A percentile compares a stretch with the other conserved stretches of the same genome.
phyloP scores from a whole-genome alignment of 352 stramenopile species.

The Globisporangium spiculum region DNA sequence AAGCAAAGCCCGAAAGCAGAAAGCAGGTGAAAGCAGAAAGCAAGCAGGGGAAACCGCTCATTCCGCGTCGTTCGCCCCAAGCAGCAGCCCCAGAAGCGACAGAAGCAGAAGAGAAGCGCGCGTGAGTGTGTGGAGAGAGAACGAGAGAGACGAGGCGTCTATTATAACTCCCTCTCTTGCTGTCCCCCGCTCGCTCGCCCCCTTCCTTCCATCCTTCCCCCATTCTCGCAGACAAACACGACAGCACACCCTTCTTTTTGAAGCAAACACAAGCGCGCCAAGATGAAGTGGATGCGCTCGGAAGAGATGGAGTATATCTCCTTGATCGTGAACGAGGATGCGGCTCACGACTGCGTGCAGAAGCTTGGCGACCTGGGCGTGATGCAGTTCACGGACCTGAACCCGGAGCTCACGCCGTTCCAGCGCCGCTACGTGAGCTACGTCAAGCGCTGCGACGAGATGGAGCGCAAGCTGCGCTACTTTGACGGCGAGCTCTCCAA shows the following conservation, averaged over 20 bases:
- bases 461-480: constrained; percentile 98
- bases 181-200: background rate
- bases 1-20: background rate
- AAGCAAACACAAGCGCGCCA: background rate
- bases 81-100: background rate
- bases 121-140: background rate
- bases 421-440: constrained; percentile 98
- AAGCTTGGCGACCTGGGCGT: constrained; percentile 95
- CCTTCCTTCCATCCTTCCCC: too few relatives aligned
- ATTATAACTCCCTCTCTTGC: constrained; percentile 5
- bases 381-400: constrained; percentile 99
- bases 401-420: constrained; percentile 98
- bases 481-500: constrained; percentile 94
- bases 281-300: constrained; percentile 96
- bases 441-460: constrained; percentile 98
- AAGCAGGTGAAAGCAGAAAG: background rate
- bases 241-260: background rate
- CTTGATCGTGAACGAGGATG: constrained; percentile 98
- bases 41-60: background rate
- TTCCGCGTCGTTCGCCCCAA: constrained; percentile 7
- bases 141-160: background rate
- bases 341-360: constrained; percentile 95
- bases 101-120: constrained; percentile 2
- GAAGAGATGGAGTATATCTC: constrained; percentile 99
- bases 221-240: background rate